Conservation (phyloP, 495 filamentous ascomycete species). For the Mytilinidion resinicola region DNA sequence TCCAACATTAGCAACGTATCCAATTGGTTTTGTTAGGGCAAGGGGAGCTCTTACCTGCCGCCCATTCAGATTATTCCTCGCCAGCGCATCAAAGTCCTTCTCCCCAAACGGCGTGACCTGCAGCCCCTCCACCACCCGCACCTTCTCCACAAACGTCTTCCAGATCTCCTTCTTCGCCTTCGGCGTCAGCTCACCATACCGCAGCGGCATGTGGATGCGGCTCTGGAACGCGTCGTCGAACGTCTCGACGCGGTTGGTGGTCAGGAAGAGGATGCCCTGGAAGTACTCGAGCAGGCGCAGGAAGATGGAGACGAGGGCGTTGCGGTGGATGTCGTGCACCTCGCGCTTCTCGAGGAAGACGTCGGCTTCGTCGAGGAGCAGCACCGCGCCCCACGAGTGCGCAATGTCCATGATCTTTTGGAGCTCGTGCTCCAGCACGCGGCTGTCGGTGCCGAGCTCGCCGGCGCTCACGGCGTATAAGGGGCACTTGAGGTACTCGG, state of each 20-base stretch:
- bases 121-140: constrained; percentile 57
- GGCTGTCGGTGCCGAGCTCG: constrained; percentile 73
- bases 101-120: constrained; percentile 58
- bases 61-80: constrained; percentile 73
- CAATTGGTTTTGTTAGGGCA: not conserved
- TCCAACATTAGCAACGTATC: constrained; percentile 6
- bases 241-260: constrained; percentile 71
- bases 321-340: constrained; percentile 42
- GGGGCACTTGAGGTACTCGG: constrained; percentile 73
- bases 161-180: constrained; percentile 79
- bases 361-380: constrained; percentile 44
- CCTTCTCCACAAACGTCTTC: constrained; percentile 74
- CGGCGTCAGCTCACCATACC: constrained; percentile 69
- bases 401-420: constrained; percentile 82
- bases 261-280: constrained; percentile 74
- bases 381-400: constrained; percentile 72
- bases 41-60: constrained; percentile 53
- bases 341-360: constrained; percentile 43
- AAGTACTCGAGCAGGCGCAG: constrained; percentile 57
- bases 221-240: constrained; percentile 65
- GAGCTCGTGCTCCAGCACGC: constrained; percentile 71
- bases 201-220: constrained; percentile 66
- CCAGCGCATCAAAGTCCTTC: constrained; percentile 59
- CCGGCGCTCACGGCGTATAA: constrained; percentile 81
- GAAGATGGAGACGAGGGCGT: constrained; percentile 43